Base-by-base conservation (phyloP, 345 rosid genomes). In the Arabidopsis thaliana region DNA sequence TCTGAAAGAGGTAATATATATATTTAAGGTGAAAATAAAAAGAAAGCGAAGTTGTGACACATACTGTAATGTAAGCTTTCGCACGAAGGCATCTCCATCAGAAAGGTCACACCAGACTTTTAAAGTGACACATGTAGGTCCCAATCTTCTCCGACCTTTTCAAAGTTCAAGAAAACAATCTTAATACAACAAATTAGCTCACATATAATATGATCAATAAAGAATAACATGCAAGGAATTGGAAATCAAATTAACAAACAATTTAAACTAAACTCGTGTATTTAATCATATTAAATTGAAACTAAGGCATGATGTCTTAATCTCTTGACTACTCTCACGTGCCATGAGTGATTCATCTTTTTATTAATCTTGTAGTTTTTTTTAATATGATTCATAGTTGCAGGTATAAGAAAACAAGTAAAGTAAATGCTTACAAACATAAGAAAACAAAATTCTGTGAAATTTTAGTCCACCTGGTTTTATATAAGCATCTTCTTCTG, bases 21-120 rank as follows among this genome's bases (percentile, higher is more conserved):
- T 34, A 36, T 16, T 36, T 36, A 41, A 67, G 61, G 37, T 38
- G 45, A 59, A 59, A 60, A 32, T 2, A 20, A 34, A 34, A 11
- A 7, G 30, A 36, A 77, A 64, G 67, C 64, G 30, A 71, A 64
- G 66, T 4, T 24, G 42, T 55, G 76, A 67, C 80, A 70, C 75
- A 70, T 52, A 69, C 59, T 55, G 52, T 48, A 38, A 48, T 57
- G 76, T 70, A 38, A 65, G 57, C 67, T 71, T 37, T 55, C 66
- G 45, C 80, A 61, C 76, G 80, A 10, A 70, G 76, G 71, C 76
- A 71, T 71, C 76, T 71, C 56, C 55, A 48, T 64, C 67, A 32
- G 32, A 70, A 77, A 77, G 22, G 67, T 77, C 80, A 77, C 53
- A 32, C 71, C 76, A 37, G 3, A 38, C 34, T 63, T 70, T 10